Evolutionary conservation across 495 filamentous ascomycete genomes (phyloP).

Genomic region (Penicillium taxi): DNA sequence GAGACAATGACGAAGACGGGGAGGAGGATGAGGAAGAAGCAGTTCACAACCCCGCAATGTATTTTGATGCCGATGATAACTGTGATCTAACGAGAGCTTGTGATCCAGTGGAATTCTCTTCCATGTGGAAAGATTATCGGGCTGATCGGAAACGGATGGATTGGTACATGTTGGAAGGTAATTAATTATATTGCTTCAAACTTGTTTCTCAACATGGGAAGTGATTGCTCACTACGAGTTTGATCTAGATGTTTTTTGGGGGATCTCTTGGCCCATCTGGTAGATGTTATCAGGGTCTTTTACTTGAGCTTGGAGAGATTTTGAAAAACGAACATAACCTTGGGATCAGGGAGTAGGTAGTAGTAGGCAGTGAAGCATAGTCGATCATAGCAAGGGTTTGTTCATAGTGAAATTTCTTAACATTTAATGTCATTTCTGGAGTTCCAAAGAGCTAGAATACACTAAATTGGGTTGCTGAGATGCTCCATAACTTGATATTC

Average conservation of each 20-base stretch:
- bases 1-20: too few species aligned
- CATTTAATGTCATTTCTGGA: too few species aligned
- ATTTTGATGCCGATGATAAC: constrained; percentile 1
- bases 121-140: constrained; percentile 4
- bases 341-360: too few species aligned
- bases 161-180: constrained; percentile 7
- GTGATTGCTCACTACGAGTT: neutral
- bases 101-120: constrained; percentile 7
- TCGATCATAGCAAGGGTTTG: too few species aligned
- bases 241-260: neutral
- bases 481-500: too few species aligned
- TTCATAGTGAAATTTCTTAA: too few species aligned
- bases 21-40: neutral
- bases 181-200: too few species aligned
- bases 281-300: neutral
- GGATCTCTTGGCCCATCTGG: neutral
- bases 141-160: constrained; percentile 1
- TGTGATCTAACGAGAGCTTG: constrained; percentile 10
- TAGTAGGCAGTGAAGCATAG: too few species aligned
- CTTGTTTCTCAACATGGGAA: too few species aligned
- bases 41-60: neutral
- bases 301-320: too few species aligned
- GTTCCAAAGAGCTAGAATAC: neutral
- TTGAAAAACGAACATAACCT: too few species aligned
- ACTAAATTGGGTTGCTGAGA: neutral